phyloP scores from a whole-genome alignment of 345 rosid genomes.

The Salix brachista region DNA sequence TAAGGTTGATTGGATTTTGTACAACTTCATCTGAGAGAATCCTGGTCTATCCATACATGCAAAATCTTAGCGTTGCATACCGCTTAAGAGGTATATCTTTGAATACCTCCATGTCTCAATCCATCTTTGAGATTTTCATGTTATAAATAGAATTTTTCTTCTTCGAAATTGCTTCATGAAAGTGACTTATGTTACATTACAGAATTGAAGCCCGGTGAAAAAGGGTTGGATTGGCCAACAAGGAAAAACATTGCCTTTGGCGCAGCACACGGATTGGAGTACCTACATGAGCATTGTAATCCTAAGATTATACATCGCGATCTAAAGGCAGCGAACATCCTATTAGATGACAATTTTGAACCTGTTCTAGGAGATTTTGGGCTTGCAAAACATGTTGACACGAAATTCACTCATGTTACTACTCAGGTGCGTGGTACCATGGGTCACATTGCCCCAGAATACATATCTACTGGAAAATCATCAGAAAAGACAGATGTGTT shows the following conservation, averaged over 20 bases:
- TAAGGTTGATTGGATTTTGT: slow-evolving; percentile 72
- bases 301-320: slow-evolving; percentile 92
- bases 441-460: slow-evolving; percentile 94
- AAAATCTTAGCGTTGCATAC: slow-evolving; percentile 75
- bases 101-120: background rate
- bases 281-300: slow-evolving; percentile 77
- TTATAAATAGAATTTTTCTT: background rate
- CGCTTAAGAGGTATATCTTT: slow-evolving; percentile 63
- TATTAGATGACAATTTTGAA: slow-evolving; percentile 71
- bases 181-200: background rate
- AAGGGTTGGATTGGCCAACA: slow-evolving; percentile 71
- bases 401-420: slow-evolving; percentile 69
- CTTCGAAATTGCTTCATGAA: background rate
- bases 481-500: slow-evolving; percentile 87
- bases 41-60: slow-evolving; percentile 90
- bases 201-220: slow-evolving; percentile 75
- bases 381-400: slow-evolving; percentile 66
- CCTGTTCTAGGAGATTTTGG: slow-evolving; percentile 90
- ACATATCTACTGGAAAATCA: slow-evolving; percentile 77
- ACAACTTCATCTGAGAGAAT: slow-evolving; percentile 72
- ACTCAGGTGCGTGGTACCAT: slow-evolving; percentile 89
- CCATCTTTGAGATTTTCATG: background rate
- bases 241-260: slow-evolving; percentile 74
- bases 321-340: slow-evolving; percentile 83
- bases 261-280: slow-evolving; percentile 80